These are phyloP conservation scores for Penicillium parvum DNA, from an alignment of 495 filamentous ascomycete genomes.

Conservation along the genomic window DNA sequence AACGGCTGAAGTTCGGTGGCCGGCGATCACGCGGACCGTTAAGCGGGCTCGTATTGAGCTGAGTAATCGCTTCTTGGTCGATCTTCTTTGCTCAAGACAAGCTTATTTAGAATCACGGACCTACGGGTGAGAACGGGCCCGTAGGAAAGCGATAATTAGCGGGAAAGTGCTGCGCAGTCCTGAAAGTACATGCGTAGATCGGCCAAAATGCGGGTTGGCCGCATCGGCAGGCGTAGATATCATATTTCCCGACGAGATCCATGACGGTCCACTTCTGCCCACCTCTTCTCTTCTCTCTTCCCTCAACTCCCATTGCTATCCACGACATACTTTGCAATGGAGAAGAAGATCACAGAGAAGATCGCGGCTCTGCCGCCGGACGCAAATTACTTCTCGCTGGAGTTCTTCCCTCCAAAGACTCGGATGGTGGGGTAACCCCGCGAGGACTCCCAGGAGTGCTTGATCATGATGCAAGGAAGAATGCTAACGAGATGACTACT, in stretches of 20 bases:
- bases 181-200: too few relatives aligned
- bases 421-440: conserved; percentile 60
- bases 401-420: conserved; percentile 99
- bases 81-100: conserved; percentile 2
- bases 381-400: conserved; percentile 87
- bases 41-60: conserved; percentile 14
- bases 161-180: background rate
- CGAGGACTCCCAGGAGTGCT: conserved; percentile 11
- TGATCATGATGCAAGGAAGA: conserved; percentile 1
- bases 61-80: conserved; percentile 19
- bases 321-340: conserved; percentile 37
- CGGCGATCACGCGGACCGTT: conserved; percentile 6
- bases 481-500: conserved; percentile 14
- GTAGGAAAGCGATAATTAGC: background rate
- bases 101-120: background rate
- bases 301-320: conserved; percentile 14
- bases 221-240: conserved; percentile 18
- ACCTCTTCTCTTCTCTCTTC: conserved; percentile 15
- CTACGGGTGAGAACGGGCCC: background rate
- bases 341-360: conserved; percentile 90
- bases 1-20: background rate
- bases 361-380: conserved; percentile 82
- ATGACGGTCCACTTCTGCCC: conserved; percentile 27
- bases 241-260: conserved; percentile 21
- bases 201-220: conserved; percentile 9